Percentiles rank a stretch among this genome's conserved stretches.
These are phyloP conservation scores for Penicillium hordei DNA, from an alignment of 2,329 filamentous ascomycete genomes.

Conservation along the genomic window DNA sequence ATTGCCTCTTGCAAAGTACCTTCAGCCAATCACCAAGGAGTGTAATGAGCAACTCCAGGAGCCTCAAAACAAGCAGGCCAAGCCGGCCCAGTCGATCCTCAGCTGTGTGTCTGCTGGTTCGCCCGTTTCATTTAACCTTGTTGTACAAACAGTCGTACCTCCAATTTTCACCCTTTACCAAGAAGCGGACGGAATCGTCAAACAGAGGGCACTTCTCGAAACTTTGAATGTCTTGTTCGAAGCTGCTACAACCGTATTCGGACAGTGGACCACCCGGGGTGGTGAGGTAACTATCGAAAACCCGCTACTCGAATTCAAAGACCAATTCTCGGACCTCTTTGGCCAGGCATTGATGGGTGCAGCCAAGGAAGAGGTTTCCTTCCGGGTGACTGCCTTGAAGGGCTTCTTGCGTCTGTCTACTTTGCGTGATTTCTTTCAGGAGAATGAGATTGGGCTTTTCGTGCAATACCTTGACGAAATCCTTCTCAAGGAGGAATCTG, in stretches of 20 bases:
- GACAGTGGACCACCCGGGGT: constrained; percentile 53
- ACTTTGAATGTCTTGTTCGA: constrained; percentile 59
- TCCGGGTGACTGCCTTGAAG: constrained; percentile 50
- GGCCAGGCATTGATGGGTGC: constrained; percentile 55
- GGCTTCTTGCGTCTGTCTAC: constrained; percentile 50
- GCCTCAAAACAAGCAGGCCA: constrained; percentile 67
- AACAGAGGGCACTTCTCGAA: constrained; percentile 62
- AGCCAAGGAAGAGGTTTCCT: constrained; percentile 52
- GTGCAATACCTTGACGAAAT: constrained; percentile 61
- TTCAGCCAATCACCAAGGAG: constrained; percentile 64
- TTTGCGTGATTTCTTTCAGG: constrained; percentile 49
- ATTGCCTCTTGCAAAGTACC: constrained; percentile 52
- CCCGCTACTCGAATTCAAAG: constrained; percentile 50
- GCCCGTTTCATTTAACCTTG: constrained; percentile 53
- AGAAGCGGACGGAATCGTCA: constrained; percentile 60
- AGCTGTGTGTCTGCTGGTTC: constrained; percentile 57
- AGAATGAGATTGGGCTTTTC: constrained; percentile 54
- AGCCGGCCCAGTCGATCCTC: constrained; percentile 62
- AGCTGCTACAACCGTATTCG: constrained; percentile 58
- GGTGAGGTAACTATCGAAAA: constrained; percentile 41
- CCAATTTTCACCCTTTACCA: constrained; percentile 61
- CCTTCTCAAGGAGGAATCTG: constrained; percentile 58
- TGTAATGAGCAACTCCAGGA: constrained; percentile 68
- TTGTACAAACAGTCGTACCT: constrained; percentile 58
- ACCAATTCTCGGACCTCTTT: constrained; percentile 55